A percentile compares a stretch with the other conserved stretches of the same genome.
Conservation (phyloP, 257 asterid genomes). For the Solanum piurae region DNA sequence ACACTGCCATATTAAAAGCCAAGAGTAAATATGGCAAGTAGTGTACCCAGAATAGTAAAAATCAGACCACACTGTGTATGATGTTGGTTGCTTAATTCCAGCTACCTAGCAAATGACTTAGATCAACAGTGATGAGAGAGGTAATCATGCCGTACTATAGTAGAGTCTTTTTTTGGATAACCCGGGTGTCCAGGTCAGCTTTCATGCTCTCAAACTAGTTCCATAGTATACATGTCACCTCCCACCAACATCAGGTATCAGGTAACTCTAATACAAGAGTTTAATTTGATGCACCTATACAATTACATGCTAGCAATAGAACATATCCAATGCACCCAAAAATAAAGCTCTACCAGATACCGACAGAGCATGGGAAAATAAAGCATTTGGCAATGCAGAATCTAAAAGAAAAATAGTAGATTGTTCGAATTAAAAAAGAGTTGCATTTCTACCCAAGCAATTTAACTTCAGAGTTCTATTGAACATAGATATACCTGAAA, state of each 20-base stretch:
- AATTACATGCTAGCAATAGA: neutral
- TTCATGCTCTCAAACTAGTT: no score
- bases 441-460: neutral
- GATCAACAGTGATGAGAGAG: neutral
- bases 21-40: neutral
- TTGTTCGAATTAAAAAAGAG: neutral
- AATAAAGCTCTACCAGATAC: neutral
- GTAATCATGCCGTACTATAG: neutral
- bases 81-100: neutral
- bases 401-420: neutral
- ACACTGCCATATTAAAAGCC: conserved; percentile 27
- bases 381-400: neutral
- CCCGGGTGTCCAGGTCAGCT: no score
- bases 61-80: neutral
- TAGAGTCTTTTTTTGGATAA: no score
- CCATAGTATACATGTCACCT: no score
- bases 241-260: no score
- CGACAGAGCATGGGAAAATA: neutral
- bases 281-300: neutral
- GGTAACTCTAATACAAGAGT: neutral
- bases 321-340: neutral
- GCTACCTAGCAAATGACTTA: neutral
- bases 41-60: neutral
- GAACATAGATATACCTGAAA: no score
- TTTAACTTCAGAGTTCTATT: neutral